Percentiles rank a stretch among this genome's conserved stretches.
Evolutionary conservation across 2,329 filamentous ascomycete species (phyloP).

Genomic region (Penicillium sp.): DNA sequence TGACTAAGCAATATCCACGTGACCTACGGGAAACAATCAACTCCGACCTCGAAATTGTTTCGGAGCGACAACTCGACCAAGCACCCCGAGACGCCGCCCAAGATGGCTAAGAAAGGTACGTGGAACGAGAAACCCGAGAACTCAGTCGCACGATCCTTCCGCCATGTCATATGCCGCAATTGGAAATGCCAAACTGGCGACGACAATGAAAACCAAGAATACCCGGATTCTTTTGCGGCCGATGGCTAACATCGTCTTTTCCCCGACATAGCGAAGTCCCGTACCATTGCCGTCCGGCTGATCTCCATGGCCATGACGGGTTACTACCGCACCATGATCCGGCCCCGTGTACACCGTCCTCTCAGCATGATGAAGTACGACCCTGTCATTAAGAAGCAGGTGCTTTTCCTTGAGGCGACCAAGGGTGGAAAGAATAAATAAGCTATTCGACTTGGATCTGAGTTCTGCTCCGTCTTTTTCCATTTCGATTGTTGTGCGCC

Average conservation of each 20-base stretch:
- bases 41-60: conserved; percentile 15
- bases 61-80: conserved; percentile 13
- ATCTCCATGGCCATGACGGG: conserved; percentile 98
- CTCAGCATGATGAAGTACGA: conserved; percentile 99
- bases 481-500: not conserved
- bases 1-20: conserved; percentile 1
- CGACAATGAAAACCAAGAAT: not conserved
- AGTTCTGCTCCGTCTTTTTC: not conserved
- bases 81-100: conserved; percentile 15
- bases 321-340: conserved; percentile 88
- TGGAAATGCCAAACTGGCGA: not conserved
- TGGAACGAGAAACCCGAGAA: not conserved
- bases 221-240: conserved; percentile 1
- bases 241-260: conserved; percentile 14
- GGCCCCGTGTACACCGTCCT: conserved; percentile 75
- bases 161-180: not conserved
- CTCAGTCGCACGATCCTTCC: not conserved
- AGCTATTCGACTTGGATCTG: conserved; percentile 5
- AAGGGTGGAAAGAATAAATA: conserved; percentile 61
- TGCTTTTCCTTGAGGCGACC: conserved; percentile 92
- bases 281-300: conserved; percentile 87
- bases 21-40: not conserved
- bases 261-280: conserved; percentile 69
- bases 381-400: conserved; percentile 92
- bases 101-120: conserved; percentile 24